Evolutionary conservation across 257 asterid species (phyloP).

Genomic region (Mitragyna speciosa): DNA sequence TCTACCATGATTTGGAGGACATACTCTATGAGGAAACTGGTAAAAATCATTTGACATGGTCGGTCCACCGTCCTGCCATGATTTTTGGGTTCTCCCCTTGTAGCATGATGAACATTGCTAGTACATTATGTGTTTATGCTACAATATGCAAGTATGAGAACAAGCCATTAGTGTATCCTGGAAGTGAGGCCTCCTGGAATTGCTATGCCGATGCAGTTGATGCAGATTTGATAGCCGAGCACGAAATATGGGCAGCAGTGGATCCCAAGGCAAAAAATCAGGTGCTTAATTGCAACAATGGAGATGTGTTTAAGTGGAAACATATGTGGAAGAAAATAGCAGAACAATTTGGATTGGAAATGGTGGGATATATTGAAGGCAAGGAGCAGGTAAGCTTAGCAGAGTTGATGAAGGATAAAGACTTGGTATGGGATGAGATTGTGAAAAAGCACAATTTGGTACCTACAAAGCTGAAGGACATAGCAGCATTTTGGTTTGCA

Average conservation of each 20-base stretch:
- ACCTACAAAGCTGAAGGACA: slow-evolving; percentile 29
- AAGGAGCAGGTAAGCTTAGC: slow-evolving; percentile 25
- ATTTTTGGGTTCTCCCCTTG: slow-evolving; percentile 41
- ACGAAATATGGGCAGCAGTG: slow-evolving; percentile 38
- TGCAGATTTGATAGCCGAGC: slow-evolving; percentile 39
- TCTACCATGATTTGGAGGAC: slow-evolving; percentile 40
- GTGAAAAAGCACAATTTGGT: slow-evolving; percentile 28
- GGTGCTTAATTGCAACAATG: slow-evolving; percentile 28
- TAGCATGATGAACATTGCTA: slow-evolving; percentile 34
- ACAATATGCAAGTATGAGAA: slow-evolving; percentile 35
- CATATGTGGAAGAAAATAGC: slow-evolving; percentile 33
- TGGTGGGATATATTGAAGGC: slow-evolving; percentile 24
- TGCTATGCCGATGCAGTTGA: slow-evolving; percentile 31
- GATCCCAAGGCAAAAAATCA: slow-evolving; percentile 42
- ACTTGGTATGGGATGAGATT: slow-evolving; percentile 38
- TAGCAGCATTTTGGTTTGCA: slow-evolving; percentile 41
- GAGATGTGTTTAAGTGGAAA: slow-evolving; percentile 45
- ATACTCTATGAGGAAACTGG: slow-evolving; percentile 29
- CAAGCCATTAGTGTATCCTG: slow-evolving; percentile 31
- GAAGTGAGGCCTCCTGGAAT: slow-evolving; percentile 28
- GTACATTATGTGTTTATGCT: slow-evolving; percentile 30
- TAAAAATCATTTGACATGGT: slow-evolving; percentile 30
- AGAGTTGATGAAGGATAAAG: slow-evolving; percentile 39
- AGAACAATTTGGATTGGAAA: slow-evolving; percentile 33
- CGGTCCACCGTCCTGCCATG: slow-evolving; percentile 31